Evolutionary conservation across 2,329 filamentous ascomycete species (phyloP), one percentile per base, ranked within the genome.

Genomic region (Daldinia sp.): DNA sequence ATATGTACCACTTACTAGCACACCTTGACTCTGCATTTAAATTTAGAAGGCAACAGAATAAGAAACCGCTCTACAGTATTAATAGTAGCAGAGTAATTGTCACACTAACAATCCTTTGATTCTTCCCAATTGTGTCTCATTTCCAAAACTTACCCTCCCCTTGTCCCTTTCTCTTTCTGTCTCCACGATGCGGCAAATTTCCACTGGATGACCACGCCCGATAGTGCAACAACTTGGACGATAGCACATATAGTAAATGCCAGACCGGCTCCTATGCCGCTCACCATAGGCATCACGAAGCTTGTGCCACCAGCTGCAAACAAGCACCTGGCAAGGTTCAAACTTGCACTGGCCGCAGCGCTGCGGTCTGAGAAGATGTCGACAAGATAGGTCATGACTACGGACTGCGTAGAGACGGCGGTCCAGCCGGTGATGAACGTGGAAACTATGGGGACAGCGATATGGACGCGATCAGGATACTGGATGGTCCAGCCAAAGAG

Each of bases 341-440:
- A 72, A 50, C 82, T 84, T 0, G 86, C 86, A 50, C 81, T 87
- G 0, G 86, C 86, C 0, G 83, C 83, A 0, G 86, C 86, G 63
- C 83, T 84, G 9, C 78, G 77, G 12, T 82, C 81, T 0, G 82
- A 81, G 65, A 85, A 88, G 0, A 87, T 75, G 69, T 89, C 86
- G 2, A 88, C 82, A 0, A 88, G 78, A 63, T 86, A 87, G 0
- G 86, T 88, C 76, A 81, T 84, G 33, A 86, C 79, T 0, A 84
- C 72, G 1, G 81, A 83, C 42, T 86, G 81, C 2, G 80, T 84
- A 0, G 85, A 85, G 4, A 86, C 79, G 0, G 82, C 81, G 0
- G 85, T 81, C 85, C 84, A 87, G 3, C 86, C 85, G 0, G 83
- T 83, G 41, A 87, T 77, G 60, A 88, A 87, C 0, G 83, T 84